Conservation (phyloP, 202 grass and related monocot genomes). For the Panicum virgatum region DNA sequence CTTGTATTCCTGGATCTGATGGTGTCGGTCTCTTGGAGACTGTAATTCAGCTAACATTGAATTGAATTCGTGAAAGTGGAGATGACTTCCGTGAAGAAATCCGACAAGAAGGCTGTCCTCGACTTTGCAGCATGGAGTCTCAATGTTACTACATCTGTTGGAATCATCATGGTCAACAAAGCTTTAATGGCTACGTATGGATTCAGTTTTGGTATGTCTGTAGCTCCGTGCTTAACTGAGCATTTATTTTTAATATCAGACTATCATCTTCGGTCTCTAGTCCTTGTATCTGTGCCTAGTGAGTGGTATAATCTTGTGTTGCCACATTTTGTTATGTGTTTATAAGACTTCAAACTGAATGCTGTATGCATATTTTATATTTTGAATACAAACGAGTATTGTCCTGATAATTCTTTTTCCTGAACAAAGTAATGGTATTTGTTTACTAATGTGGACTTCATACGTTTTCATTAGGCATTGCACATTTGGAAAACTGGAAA, state of each 20-base stretch:
- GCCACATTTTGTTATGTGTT: neutral
- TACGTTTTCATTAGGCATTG: no score
- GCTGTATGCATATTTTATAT: neutral
- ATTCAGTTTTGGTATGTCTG: slow-evolving; percentile 72
- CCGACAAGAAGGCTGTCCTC: slow-evolving; percentile 59
- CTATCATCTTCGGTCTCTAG: neutral
- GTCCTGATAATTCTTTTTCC: neutral
- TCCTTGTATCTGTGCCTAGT: neutral
- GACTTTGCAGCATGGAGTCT: slow-evolving; percentile 72
- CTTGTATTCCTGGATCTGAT: neutral
- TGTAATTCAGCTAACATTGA: slow-evolving; percentile 9
- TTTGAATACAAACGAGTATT: neutral
- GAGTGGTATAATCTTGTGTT: neutral
- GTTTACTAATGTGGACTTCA: neutral
- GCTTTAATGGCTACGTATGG: slow-evolving; percentile 70
- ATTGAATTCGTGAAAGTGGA: slow-evolving; percentile 9
- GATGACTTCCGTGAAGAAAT: slow-evolving; percentile 69
- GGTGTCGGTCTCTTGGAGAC: neutral
- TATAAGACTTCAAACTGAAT: neutral
- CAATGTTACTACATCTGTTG: slow-evolving; percentile 77
- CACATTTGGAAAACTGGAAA: no score
- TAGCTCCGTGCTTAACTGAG: neutral
- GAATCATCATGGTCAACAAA: slow-evolving; percentile 93
- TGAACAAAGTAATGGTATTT: neutral
- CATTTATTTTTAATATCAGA: neutral